These are phyloP conservation scores for Pichia deserticola DNA, from an alignment of 805 yeast species.

Conservation along the genomic window DNA sequence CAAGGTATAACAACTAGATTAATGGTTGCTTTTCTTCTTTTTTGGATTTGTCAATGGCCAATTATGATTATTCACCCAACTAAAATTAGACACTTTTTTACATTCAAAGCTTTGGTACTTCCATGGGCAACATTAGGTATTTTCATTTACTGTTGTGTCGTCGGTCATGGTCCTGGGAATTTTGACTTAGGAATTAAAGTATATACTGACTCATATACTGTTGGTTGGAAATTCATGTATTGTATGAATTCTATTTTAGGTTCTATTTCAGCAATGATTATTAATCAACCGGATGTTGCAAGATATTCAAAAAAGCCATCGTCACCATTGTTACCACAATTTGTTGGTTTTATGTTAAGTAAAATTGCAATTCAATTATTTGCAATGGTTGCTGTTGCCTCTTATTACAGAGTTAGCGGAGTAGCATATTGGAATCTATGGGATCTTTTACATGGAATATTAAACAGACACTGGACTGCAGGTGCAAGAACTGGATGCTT, in stretches of 20 bases:
- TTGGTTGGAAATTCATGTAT: conserved; percentile 15
- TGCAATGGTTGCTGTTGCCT: conserved; percentile 40
- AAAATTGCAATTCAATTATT: conserved; percentile 23
- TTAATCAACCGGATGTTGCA: conserved; percentile 25
- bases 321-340: conserved; percentile 16
- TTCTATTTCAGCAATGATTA: conserved; percentile 22
- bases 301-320: conserved; percentile 17
- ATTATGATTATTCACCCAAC: conserved; percentile 39
- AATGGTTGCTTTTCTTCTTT: conserved; percentile 37
- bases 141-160: conserved; percentile 22
- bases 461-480: conserved; percentile 31
- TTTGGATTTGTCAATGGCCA: conserved; percentile 36
- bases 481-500: conserved; percentile 43
- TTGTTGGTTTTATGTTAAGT: conserved; percentile 35
- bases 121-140: conserved; percentile 27
- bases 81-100: conserved; percentile 23
- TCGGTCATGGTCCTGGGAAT: conserved; percentile 30
- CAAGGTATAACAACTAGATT: conserved; percentile 35
- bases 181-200: conserved; percentile 20
- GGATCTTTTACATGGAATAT: conserved; percentile 33
- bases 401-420: conserved; percentile 27
- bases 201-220: conserved; percentile 11
- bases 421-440: conserved; percentile 39
- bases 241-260: conserved; percentile 19
- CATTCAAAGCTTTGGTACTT: conserved; percentile 25